Base-by-base conservation (phyloP, 495 filamentous ascomycete genomes). In the Articulospora tetracladia region DNA sequence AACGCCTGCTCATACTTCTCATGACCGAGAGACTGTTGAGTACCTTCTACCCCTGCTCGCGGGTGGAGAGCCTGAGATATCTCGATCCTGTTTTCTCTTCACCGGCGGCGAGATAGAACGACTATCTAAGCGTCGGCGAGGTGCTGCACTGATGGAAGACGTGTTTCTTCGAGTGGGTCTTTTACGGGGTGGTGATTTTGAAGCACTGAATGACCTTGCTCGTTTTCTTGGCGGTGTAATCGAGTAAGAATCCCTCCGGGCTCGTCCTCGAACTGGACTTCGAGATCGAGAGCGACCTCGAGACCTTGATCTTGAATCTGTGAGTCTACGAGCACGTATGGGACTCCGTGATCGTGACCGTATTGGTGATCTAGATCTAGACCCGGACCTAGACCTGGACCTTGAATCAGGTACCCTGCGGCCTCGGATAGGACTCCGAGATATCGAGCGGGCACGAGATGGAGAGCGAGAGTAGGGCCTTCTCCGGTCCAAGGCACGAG, bases 401-500 rank as follows among this genome's bases (percentile, higher is more conserved):
- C 39, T 68, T 36, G 67, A 66, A 41, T 66, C 72, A 30, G 39
- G 10, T 3, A 44, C 15, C 15, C 39, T 44, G 3, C 65, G 64
- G 50, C 64, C 66, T 34, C 63, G 30, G 10, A 60, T 66, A 19
- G 71, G 71, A 19, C 70, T 69, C 22, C 66, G 69, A 27, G 78
- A 76, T 58, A 68, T 57, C 0, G 77, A 74, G 7, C 74, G 39
- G 17, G 39, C 39, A 44, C 39, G 39, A 44, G 39, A 44, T 44
- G 39, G 39, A 7, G 39, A 44, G 8, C 39, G 39, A 44, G 39
- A 44, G n/a, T 44, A 44, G 39, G 39, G n/a, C 3, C 39, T 70
- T 44, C 36, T 77, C 73, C 53, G 77, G 79, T 24, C 61, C 44
- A 57, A 49, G 54, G 27, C 68, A 50, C 47, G 79, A 77, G 64